Conservation (phyloP, 148 eudicot genomes). For the Dianthus caryophyllus region DNA sequence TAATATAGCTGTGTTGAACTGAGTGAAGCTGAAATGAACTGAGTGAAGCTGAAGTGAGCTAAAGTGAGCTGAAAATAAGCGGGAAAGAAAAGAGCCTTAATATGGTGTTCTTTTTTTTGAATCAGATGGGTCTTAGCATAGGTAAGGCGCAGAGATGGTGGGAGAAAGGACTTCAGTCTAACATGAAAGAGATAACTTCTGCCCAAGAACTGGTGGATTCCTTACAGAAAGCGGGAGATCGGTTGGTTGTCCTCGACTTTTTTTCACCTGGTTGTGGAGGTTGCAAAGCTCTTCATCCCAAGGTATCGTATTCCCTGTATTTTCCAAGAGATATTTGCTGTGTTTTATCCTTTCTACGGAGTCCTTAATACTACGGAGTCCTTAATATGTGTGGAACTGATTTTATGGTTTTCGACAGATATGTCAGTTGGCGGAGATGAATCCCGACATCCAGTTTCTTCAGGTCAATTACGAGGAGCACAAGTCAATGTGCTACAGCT, state of each 20-base stretch:
- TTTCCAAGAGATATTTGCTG: background rate
- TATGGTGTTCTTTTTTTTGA: background rate
- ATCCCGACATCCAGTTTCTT: conserved; percentile 75
- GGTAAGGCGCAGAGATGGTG: conserved; percentile 75
- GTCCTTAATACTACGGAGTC: too few relatives aligned
- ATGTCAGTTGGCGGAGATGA: conserved; percentile 82
- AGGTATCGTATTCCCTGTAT: conserved; percentile 34
- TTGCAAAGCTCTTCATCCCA: conserved; percentile 85
- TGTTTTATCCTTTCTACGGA: background rate
- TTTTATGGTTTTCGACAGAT: conserved; percentile 36
- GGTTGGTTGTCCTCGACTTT: conserved; percentile 68
- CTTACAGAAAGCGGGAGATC: conserved; percentile 59
- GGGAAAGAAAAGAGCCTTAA: too few relatives aligned
- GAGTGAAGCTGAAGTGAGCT: too few relatives aligned
- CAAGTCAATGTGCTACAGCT: conserved; percentile 80
- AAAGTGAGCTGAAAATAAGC: too few relatives aligned
- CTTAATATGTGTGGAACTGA: background rate
- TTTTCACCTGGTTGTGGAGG: conserved; percentile 91
- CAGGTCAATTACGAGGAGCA: conserved; percentile 79
- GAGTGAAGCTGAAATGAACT: too few relatives aligned
- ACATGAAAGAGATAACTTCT: conserved; percentile 61
- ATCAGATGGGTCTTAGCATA: conserved; percentile 44
- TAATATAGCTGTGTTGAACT: too few relatives aligned
- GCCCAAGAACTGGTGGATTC: conserved; percentile 74
- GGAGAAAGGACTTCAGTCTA: conserved; percentile 74